phyloP scores from a whole-genome alignment of 2,329 filamentous ascomycete genomes.

The Setomelanomma holmii region DNA sequence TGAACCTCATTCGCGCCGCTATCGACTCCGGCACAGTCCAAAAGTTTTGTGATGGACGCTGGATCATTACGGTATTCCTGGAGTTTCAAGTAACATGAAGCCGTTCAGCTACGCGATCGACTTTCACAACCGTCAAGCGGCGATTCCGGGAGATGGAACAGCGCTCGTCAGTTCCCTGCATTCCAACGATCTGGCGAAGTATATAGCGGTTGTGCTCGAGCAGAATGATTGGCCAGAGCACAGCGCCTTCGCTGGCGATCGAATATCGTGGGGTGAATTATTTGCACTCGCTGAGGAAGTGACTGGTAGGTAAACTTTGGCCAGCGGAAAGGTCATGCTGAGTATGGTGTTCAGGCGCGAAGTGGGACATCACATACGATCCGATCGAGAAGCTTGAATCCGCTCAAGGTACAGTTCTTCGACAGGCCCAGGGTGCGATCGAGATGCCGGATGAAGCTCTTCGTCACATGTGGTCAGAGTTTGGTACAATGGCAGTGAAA shows the following conservation, averaged over 20 bases:
- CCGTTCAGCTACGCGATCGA: constrained; percentile 25
- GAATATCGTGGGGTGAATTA: constrained; percentile 55
- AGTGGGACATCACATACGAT: constrained; percentile 18
- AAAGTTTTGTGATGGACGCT: constrained; percentile 33
- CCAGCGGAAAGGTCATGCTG: not conserved
- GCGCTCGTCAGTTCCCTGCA: constrained; percentile 14
- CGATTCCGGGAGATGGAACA: constrained; percentile 23
- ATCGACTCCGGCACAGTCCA: constrained; percentile 13
- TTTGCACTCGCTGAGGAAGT: constrained; percentile 53
- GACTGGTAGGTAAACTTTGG: constrained; percentile 35
- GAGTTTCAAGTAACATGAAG: constrained; percentile 22
- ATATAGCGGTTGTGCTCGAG: constrained; percentile 16
- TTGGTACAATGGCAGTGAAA: constrained; percentile 11
- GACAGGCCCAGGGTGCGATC: constrained; percentile 13
- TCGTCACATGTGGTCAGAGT: constrained; percentile 7
- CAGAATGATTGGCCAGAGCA: constrained; percentile 44
- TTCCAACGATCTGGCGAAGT: constrained; percentile 23
- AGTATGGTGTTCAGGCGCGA: constrained; percentile 5
- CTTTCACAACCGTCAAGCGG: constrained; percentile 16
- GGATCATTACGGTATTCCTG: constrained; percentile 38
- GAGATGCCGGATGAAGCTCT: constrained; percentile 6
- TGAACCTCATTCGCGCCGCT: constrained; percentile 27
- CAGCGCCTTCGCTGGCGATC: constrained; percentile 49
- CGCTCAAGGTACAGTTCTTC: constrained; percentile 12
- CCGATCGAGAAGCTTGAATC: constrained; percentile 9